phyloP scores from a whole-genome alignment of 1,284 basidiomycete genomes.

The Tranzscheliella williamsii region DNA sequence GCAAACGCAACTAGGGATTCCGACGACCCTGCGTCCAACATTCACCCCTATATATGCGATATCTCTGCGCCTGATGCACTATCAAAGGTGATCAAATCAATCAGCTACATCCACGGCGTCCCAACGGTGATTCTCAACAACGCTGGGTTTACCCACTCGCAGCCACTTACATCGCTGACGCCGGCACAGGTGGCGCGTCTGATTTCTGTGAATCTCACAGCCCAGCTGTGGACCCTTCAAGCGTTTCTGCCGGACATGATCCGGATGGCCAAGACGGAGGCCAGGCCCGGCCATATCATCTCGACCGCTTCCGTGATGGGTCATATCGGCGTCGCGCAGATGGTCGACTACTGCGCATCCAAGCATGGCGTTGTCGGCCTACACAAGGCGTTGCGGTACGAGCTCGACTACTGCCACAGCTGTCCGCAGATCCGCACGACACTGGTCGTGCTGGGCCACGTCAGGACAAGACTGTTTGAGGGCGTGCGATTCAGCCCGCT shows the following conservation, averaged over 20 bases:
- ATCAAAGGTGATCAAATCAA: slow-evolving; percentile 23
- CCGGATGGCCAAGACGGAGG: slow-evolving; percentile 57
- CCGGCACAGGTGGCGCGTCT: slow-evolving; percentile 73
- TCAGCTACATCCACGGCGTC: slow-evolving; percentile 19
- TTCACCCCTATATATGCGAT: slow-evolving; percentile 47
- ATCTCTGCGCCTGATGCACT: slow-evolving; percentile 29
- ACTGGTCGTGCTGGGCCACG: slow-evolving; percentile 47
- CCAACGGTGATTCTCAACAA: slow-evolving; percentile 87
- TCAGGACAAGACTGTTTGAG: slow-evolving; percentile 49
- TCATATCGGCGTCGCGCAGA: slow-evolving; percentile 73
- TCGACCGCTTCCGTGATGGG: slow-evolving; percentile 72
- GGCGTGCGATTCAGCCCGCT: slow-evolving; percentile 21
- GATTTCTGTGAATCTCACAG: slow-evolving; percentile 82
- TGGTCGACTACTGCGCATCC: slow-evolving; percentile 64
- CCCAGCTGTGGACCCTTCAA: slow-evolving; percentile 87
- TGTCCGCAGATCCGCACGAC: slow-evolving; percentile 48
- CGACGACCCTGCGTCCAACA: slow-evolving; percentile 6
- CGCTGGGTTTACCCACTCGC: slow-evolving; percentile 91
- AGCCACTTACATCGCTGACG: slow-evolving; percentile 76
- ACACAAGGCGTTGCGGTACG: slow-evolving; percentile 55
- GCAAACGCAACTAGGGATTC: background rate
- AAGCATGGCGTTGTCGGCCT: slow-evolving; percentile 59
- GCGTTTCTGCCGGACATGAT: slow-evolving; percentile 92
- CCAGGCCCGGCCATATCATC: slow-evolving; percentile 80
- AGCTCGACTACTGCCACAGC: slow-evolving; percentile 46